Evolutionary conservation across 2,329 filamentous ascomycete species (phyloP), one percentile per base, ranked within the genome.

Genomic region (Trichoderma simmonsii): DNA sequence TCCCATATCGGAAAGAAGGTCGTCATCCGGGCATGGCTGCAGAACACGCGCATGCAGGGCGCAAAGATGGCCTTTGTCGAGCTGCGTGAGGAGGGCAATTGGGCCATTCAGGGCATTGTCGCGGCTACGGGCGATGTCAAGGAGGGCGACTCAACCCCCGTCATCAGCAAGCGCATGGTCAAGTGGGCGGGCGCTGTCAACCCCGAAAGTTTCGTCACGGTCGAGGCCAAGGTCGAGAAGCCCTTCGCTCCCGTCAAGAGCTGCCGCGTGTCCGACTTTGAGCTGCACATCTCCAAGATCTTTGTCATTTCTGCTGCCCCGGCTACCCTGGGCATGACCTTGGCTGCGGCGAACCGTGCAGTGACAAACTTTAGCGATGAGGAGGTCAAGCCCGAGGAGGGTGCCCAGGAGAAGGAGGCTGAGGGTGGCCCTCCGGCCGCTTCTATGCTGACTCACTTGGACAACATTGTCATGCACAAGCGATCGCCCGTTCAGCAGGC

Each of bases 401-500:
- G 78, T 7, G 82, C 81, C 34, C 79, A 34, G 26, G 82, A 81
- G 36, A 82, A 85, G 51, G 85, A 85, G 73, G 82, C 82, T 6
- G 77, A 81, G 24, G 76, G 78, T 74, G 86, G 75, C 62, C 83
- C 83, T 65, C 83, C 83, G 74, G 82, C 82, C 75, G 95, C 97
- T 34, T 92, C 89, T 73, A 89, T 98, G 81, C 90, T 91, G 79
- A 97, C 94, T 1, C 91, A 95, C 76, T 88, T 98, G 65, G 92
- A 97, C 86, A 97, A 98, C 87, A 91, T 93, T 73, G 93, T 93
- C 67, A 92, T 99, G 85, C 95, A 98, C 84, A 92, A 98, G 80
- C 91, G 96, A 71, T 93, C 94, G 1, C 93, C 94, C 74, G 92
- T 97, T 74, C 97, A 96, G 83, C 93, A 97, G 81, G 94, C 95